Evolutionary conservation across 768 basidiomycete species (phyloP).

Genomic region (Lyophyllum semitale): DNA sequence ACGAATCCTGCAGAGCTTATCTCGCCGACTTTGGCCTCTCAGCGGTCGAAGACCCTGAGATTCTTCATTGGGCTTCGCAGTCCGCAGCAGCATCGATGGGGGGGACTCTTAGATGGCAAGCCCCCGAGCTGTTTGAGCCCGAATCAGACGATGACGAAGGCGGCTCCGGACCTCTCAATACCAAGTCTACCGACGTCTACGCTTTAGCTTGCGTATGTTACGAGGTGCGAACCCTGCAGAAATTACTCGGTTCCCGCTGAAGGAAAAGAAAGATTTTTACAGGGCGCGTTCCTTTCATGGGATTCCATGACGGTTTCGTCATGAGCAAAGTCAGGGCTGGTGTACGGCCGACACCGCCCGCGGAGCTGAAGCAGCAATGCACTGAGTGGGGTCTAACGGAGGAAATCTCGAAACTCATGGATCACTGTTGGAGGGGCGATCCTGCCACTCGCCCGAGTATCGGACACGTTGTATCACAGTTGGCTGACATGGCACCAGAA

Average conservation of each 20-base stretch:
- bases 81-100: no score
- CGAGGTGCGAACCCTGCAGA: constrained; percentile 10
- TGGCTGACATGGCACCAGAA: no score
- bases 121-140: no score
- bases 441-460: background rate
- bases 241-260: background rate
- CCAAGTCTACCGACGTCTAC: no score
- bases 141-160: no score
- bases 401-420: background rate
- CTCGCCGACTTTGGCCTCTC: no score
- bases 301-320: constrained; percentile 13
- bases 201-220: no score
- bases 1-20: no score
- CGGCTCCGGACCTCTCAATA: no score
- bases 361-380: background rate
- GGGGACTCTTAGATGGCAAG: no score
- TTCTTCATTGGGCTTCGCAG: no score
- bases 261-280: constrained; percentile 13
- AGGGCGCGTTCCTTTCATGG: constrained; percentile 19
- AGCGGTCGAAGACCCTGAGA: no score
- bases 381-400: background rate
- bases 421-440: background rate
- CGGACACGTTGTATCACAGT: background rate
- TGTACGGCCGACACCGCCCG: constrained; percentile 6
- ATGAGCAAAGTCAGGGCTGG: constrained; percentile 14